Evolutionary conservation across 2,329 filamentous ascomycete genomes (phyloP), one percentile per base, ranked within the genome.

Genomic region (Diaporthe vexans): DNA sequence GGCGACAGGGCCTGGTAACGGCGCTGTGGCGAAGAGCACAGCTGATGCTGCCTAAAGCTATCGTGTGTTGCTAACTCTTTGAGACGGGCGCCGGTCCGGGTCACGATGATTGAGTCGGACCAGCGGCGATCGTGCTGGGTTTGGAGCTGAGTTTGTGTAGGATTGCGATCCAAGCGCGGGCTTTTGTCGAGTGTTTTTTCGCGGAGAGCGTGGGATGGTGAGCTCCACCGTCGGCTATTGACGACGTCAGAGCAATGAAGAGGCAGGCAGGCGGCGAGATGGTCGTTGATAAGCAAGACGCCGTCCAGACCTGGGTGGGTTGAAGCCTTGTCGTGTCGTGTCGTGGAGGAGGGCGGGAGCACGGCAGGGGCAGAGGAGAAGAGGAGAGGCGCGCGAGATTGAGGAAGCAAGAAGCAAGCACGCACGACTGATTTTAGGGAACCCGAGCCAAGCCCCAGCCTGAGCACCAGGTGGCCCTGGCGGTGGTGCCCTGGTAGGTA

Each of bases 341-440:
- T 67, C 63, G 63, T 67, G 63, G 48, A 68, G 63, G 63, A 68
- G n/a, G 33, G 63, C 63, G 63, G 63, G 63, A 68, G 63, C 29
- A 54, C 29, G 29, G 63, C 63, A 68, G 63, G 48, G 63, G 48
- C 46, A 54, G 48, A 51, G 40, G 61, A 68, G 63, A 68, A 68
- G 63, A 54, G 63, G 63, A 68, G 63, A 68, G 63, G 63, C 63
- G 63, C 63, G 63, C 63, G 63, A 68, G 63, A 68, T 68, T 68
- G 63, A 54, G 63, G 63, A 68, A 54, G 63, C 63, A 54, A 40
- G 33, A 26, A 68, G 63, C 63, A 68, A 68, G 63, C 63, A 68
- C 46, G 48, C 63, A 68, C 63, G 63, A 68, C 63, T 68, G 63
- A 68, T 68, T 68, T 68, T 67, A 67, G 63, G 61, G 63, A 67